Evolutionary conservation across 2,329 filamentous ascomycete species (phyloP).

Genomic region (Zymoseptoria ardabiliae): DNA sequence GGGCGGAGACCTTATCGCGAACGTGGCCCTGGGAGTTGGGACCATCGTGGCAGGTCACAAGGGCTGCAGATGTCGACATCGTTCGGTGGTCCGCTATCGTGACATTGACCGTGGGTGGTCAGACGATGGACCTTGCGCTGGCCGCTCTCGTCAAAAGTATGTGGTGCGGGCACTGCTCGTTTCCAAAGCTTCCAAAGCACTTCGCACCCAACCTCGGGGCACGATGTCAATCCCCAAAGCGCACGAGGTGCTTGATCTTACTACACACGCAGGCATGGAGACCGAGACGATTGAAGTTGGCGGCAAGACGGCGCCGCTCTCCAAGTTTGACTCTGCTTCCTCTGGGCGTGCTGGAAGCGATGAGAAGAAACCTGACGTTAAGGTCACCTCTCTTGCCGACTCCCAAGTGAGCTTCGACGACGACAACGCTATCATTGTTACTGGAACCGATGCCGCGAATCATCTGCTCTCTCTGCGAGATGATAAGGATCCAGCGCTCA

Average conservation of each 20-base stretch:
- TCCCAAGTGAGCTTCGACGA: not conserved
- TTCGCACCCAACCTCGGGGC: not conserved
- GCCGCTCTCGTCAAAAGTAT: not conserved
- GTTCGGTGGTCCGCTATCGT: not conserved
- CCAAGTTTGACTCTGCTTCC: not conserved
- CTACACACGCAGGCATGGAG: not conserved
- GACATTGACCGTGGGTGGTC: not conserved
- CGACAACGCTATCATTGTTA: conserved; percentile 44
- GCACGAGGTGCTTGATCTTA: not conserved
- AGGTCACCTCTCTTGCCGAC: not conserved
- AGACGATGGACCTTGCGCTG: not conserved
- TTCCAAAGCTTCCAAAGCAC: not conserved
- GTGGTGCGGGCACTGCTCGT: not conserved
- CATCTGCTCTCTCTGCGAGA: conserved; percentile 48
- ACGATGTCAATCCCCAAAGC: not conserved
- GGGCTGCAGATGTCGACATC: not conserved
- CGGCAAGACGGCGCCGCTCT: not conserved
- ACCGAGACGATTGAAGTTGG: not conserved
- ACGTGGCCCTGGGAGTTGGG: not conserved
- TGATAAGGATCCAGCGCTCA: conserved; percentile 46
- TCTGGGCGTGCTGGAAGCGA: not conserved
- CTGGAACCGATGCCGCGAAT: conserved; percentile 44
- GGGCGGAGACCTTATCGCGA: not conserved
- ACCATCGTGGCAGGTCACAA: not conserved
- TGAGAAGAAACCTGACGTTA: not conserved